Base-by-base conservation (phyloP, 331 rosid genomes). In the Quercus lobata region DNA sequence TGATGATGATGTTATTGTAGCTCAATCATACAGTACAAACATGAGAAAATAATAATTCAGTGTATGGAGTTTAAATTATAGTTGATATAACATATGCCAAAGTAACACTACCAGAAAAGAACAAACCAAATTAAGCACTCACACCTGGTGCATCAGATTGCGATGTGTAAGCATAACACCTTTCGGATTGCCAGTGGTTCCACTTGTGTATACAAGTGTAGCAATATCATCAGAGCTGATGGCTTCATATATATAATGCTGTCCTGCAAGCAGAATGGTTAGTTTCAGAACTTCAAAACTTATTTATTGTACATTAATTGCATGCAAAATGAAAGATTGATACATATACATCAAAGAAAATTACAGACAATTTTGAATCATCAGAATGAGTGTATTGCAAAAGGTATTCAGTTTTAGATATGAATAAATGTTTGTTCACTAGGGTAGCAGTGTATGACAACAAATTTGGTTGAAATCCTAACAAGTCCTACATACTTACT, bases 81-180 rank as follows among this genome's bases (percentile, higher is more conserved):
- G 10, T 57, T 75, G 22, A 18, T 5, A 32, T 12, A 70, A 55
- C 32, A 27, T 18, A 69, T 69, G 11, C 9, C 18, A 60, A 52
- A 81, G 49, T 73, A 46, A 55, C 18, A 75, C 74, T 52, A 57
- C 72, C 52, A 60, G 15, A 82, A 60, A 73, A 65, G 55, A 71
- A 12, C 66, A 61, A 72, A 60, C 55, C 57, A 68, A 80, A 57
- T 71, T 70, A 81, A 57, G 76, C 69, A 65, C 49, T 74, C 88
- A 76, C 81, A 92, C 99, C 98, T 95, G 99, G 84, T 95, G 99
- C 84, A 95, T 79, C 84, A 95, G 89, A 88, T 95, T 95, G 76
- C 57, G 83, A 82, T 95, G 99, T 15, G 98, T 90, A 72, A 95
- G 96, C 96, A 90, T 89, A 86, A 95, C 99, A 62, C 97, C 99